Base-by-base conservation (phyloP, 2,329 filamentous ascomycete species). In the Pyrenochaeta sp. region DNA sequence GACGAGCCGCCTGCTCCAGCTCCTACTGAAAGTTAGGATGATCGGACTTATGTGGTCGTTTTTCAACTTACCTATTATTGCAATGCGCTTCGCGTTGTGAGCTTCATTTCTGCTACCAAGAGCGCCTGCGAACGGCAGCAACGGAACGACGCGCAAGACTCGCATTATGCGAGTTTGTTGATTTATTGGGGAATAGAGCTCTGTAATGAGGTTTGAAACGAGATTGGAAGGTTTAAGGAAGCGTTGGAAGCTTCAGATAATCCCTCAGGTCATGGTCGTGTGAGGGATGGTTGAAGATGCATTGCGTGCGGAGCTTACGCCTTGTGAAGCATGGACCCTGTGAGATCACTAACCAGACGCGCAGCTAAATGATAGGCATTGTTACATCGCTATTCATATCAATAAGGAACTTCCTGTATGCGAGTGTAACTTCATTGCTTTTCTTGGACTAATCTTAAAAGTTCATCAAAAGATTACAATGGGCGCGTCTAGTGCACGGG, bases 1-100 rank as follows among this genome's bases (percentile, higher is more conserved):
- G 93, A 96, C 4, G 95, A 88, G 30, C 95, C 95, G 30, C 88
- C 94, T 43, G 95, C 90, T 46, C 95, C 95, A 66, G 94, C 94
- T 61, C 95, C 94, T 96, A 40, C 15, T 25, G 4, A 2, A 5
- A 37, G 45, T 69, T 40, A 70, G 60, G 12, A 40, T 54, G 43
- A 15, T 19, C 48, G 19, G 22, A 24, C 30, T 32, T 40, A 10
- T 44, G 30, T n/a, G 4, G 1, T n/a, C 13, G 7, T 24, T 22
- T 3, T n/a, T 34, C 27, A 1, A 10, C 2, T 49, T n/a, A 77
- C 76, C 76, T 66, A 78, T 77, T n/a, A 78, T 74, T 19, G 76
- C 76, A 37, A 78, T 72, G 49, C 68, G 72, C 64, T 76, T 78
- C 44, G 62, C 58, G 49, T 51, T 49, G 12, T 48, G 56, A 50